Conservation (phyloP, 73 alveolate species). For the Halteria grandinella region DNA sequence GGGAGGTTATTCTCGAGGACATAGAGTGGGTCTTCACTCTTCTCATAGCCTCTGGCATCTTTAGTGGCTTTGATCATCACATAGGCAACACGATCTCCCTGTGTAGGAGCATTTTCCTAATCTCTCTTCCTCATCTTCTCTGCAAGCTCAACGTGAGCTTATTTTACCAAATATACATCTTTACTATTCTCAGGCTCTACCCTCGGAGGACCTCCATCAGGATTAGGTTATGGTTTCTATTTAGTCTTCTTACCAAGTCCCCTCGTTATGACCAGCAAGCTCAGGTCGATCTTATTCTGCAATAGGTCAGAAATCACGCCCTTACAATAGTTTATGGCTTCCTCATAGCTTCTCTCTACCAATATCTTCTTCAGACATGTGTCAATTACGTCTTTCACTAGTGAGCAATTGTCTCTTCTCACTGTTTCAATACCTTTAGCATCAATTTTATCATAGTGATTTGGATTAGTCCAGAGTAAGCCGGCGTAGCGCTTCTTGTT, state of each 20-base stretch:
- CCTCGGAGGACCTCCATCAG: constrained; percentile 4
- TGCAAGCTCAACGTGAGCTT: constrained; percentile 99
- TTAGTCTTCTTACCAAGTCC: constrained; percentile 83
- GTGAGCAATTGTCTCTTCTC: constrained; percentile 97
- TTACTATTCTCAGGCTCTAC: constrained; percentile 42
- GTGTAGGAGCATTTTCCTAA: constrained; percentile 93
- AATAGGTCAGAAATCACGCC: constrained; percentile 94
- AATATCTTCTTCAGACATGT: constrained; percentile 80
- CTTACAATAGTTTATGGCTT: constrained; percentile 81
- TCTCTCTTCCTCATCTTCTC: constrained; percentile 97
- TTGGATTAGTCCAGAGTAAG: constrained; percentile 77
- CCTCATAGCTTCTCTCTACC: constrained; percentile 85
- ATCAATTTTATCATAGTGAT: constrained; percentile 79
- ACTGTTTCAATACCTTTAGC: constrained; percentile 98
- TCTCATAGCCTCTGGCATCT: constrained; percentile 94
- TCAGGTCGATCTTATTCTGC: constrained; percentile 97
- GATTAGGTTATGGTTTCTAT: background rate
- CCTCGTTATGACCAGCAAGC: constrained; percentile 97
- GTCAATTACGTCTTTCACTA: constrained; percentile 88
- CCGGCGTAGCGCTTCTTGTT: constrained; percentile 88
- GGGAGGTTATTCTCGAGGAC: constrained; percentile 98
- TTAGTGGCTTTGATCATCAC: constrained; percentile 95
- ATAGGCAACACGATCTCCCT: constrained; percentile 98
- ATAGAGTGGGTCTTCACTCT: constrained; percentile 99
- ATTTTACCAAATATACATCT: constrained; percentile 83